phyloP scores from a whole-genome alignment of 331 rosid species.

The Quercus phellos region DNA sequence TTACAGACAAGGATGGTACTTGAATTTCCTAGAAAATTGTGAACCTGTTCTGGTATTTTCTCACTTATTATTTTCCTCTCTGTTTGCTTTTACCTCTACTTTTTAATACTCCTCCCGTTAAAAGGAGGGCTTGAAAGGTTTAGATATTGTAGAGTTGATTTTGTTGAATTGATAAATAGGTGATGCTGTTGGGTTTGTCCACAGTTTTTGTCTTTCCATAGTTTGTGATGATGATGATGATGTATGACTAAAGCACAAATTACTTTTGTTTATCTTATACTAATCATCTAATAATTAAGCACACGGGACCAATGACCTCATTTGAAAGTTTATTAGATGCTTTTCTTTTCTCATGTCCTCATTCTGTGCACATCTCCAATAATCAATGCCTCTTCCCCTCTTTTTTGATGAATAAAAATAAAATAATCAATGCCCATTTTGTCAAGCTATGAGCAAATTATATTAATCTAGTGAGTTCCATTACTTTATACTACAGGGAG shows the following conservation, averaged over 20 bases:
- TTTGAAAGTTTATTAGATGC: slow-evolving; percentile 22
- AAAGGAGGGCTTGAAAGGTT: slow-evolving; percentile 23
- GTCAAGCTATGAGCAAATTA: neutral
- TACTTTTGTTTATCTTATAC: slow-evolving; percentile 9
- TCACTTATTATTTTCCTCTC: neutral
- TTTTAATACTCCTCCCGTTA: slow-evolving; percentile 12
- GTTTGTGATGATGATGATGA: slow-evolving; percentile 23
- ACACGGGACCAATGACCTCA: slow-evolving; percentile 26
- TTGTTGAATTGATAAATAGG: slow-evolving; percentile 31
- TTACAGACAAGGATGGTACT: slow-evolving; percentile 11
- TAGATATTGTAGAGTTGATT: slow-evolving; percentile 34
- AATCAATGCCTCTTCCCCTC: neutral
- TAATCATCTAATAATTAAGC: slow-evolving; percentile 21
- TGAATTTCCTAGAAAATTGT: slow-evolving; percentile 18
- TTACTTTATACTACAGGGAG: neutral
- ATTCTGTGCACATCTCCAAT: neutral
- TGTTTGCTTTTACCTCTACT: neutral
- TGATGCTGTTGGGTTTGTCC: slow-evolving; percentile 33
- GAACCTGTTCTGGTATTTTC: slow-evolving; percentile 5
- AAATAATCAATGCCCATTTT: slow-evolving; percentile 9
- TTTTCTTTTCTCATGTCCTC: slow-evolving; percentile 16
- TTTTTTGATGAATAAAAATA: too few species aligned
- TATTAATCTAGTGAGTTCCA: neutral
- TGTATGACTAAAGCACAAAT: slow-evolving; percentile 28
- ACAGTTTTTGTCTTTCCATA: slow-evolving; percentile 19